A percentile compares a stretch with the other conserved stretches of the same genome.
phyloP scores from a whole-genome alignment of 2,329 filamentous ascomycete genomes.

The Leptographium radiaticola region DNA sequence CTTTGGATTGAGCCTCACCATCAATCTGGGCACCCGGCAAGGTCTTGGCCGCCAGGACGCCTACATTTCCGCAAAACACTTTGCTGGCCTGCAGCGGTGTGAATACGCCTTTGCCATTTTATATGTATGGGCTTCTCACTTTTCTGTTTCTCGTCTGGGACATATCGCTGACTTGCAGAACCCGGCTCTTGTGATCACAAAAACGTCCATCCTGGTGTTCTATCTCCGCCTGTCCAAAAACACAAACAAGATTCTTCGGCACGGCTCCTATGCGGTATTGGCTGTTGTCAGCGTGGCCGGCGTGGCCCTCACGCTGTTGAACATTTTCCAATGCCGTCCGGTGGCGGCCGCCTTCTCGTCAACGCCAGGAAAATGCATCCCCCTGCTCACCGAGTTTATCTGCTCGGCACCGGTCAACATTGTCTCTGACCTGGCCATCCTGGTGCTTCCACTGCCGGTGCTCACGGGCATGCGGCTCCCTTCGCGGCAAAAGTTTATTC shows the following conservation, averaged over 20 bases:
- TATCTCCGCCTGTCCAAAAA: constrained; percentile 74
- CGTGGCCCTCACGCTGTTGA: constrained; percentile 67
- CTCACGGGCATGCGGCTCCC: constrained; percentile 78
- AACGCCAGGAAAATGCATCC: constrained; percentile 32
- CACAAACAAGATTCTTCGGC: constrained; percentile 60
- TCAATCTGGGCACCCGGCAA: constrained; percentile 48
- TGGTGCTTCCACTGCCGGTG: constrained; percentile 79
- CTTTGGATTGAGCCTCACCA: constrained; percentile 53
- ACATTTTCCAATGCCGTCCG: constrained; percentile 75
- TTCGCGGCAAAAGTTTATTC: constrained; percentile 71
- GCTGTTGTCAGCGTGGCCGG: constrained; percentile 68
- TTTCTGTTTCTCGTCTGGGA: constrained; percentile 4
- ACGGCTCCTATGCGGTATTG: constrained; percentile 71
- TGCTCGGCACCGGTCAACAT: constrained; percentile 83
- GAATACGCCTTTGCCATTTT: constrained; percentile 54
- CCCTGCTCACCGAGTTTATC: constrained; percentile 49
- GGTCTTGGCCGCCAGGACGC: constrained; percentile 57
- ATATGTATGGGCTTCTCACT: constrained; percentile 31
- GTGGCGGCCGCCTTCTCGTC: constrained; percentile 53
- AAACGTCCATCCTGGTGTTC: constrained; percentile 85
- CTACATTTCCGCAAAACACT: constrained; percentile 39
- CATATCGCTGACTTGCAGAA: constrained; percentile 40
- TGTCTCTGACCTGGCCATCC: constrained; percentile 75
- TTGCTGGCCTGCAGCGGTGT: constrained; percentile 37
- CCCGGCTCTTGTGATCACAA: constrained; percentile 78